Conservation (phyloP, 768 basidiomycete genomes). For the Rhizopogon sp. region DNA sequence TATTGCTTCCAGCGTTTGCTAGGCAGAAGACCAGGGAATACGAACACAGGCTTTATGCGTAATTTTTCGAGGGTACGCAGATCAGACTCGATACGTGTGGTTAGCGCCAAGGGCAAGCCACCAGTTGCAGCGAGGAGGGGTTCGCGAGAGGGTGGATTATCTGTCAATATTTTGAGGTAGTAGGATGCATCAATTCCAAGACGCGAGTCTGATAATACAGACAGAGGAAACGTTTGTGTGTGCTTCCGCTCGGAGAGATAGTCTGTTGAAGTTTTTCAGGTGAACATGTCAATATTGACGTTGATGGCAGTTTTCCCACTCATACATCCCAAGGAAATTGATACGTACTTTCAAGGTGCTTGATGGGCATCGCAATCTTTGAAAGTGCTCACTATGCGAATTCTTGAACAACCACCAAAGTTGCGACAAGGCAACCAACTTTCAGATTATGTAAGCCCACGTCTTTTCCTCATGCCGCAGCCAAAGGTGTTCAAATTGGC, state of each 20-base stretch:
- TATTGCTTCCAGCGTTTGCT: constrained; percentile 64
- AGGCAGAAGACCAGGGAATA: constrained; percentile 86
- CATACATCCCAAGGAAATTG: background rate
- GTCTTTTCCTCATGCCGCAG: background rate
- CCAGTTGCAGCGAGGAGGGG: constrained; percentile 93
- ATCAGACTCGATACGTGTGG: constrained; percentile 86
- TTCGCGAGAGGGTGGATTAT: constrained; percentile 75
- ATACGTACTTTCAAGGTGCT: constrained; percentile 73
- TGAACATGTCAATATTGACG: background rate
- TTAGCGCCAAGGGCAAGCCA: constrained; percentile 86
- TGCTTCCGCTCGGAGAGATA: constrained; percentile 88
- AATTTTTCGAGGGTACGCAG: constrained; percentile 85
- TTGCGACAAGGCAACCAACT: constrained; percentile 14
- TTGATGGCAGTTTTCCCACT: background rate
- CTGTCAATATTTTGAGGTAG: constrained; percentile 78
- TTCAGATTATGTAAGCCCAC: constrained; percentile 23
- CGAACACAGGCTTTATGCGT: constrained; percentile 97
- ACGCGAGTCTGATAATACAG: constrained; percentile 81
- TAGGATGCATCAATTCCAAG: constrained; percentile 95
- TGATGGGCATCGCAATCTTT: constrained; percentile 61
- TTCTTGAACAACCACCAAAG: constrained; percentile 17
- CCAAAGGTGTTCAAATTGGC: no score
- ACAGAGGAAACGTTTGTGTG: constrained; percentile 74
- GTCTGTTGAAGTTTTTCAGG: constrained; percentile 36
- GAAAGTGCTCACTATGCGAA: constrained; percentile 4